Base-by-base conservation (phyloP, 2,329 filamentous ascomycete species). In the Hymenoscyphus fraxineus region DNA sequence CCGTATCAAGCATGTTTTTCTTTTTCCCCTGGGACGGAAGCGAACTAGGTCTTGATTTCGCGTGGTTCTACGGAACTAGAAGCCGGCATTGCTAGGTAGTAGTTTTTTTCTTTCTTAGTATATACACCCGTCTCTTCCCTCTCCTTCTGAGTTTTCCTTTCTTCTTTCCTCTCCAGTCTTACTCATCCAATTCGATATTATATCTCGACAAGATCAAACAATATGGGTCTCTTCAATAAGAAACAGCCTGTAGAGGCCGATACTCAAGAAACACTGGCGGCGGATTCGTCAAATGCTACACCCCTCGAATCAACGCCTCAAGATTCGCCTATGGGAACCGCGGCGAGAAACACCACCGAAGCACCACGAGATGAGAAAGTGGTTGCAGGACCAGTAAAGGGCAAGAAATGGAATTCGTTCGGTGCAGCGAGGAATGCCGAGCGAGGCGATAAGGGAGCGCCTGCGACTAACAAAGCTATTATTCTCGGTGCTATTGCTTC, bases 401-500 rank as follows among this genome's bases (percentile, higher is more conserved):
- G 19, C 19, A 51, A 51, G 44, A 51, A 51, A 51, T 51, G 44
- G 44, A 22, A 51, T 19, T 51, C 44, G 5, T 51, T 51, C 27
- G 44, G 44, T 3, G 44, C n/a, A 22, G 44, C 19, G 10, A 51
- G 22, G 19, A 19, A 51, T 51, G 41, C 58, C 3, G 27, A 32
- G 31, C 10, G 31, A 27, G 35, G 59, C 19, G 65, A 57, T 27
- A 63, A 67, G 27, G 54, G 27, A 55, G 58, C 57, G 2, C 63
- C 62, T 27, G 64, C 67, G 44, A 82, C 80, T 41, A 65, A 77
- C 41, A 64, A 79, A 10, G 80, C 82, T n/a, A 73, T 78, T 68
- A 76, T 82, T 63, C 76, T 85, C 39, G 83, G 82, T 39, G 70
- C 77, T 3, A 78, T 84, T 44, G 82, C 83, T 65, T 84, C 81